Base-by-base conservation (phyloP, 805 yeast genomes). In the Kodamaea neixiangensis region DNA sequence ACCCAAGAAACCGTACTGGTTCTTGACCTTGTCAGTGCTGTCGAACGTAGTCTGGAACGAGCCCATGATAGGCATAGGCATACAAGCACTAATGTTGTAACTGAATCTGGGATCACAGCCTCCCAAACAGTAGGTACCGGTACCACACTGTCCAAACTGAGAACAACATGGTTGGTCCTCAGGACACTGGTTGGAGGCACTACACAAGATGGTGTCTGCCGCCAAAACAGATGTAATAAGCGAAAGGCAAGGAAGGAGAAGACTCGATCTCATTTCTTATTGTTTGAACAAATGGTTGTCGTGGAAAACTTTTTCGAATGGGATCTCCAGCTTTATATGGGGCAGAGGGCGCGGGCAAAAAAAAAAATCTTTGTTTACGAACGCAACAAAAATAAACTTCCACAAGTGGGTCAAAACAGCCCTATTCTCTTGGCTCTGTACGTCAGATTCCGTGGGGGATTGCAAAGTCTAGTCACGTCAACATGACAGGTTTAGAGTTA, bases 91-190 rank as follows among this genome's bases (percentile, higher is more conserved):
- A 48, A 80, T 62, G 56, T 77, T 77, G 72, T 68, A 83, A 3
- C 96, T 88, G 62, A 60, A 84, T 54, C 83, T 73, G 35, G 94
- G 87, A 69, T 91, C 89, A 74, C 97, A 92, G 31, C 96, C 93
- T 53, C 93, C 94, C 47, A 91, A 75, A 75, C 97, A 92, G 69
- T 77, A 78, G 14, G 77, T 66, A 18, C 96, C 96, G 19, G 84
- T 79, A 60, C 96, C 96, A 73, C 96, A 89, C 29, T 69, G 73
- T 46, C 97, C 97, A 58, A 79, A 85, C 58, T 83, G 85, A 10
- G 89, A 82, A 67, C 97, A 91, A 69, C 97, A 91, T 51, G 97
- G 97, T n/a, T 64, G 57, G 43, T 75, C 77, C 62, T 86, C 82
- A 1, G 97, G 97, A 71, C 97, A 91, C 3, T 74, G 59, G 13